Evolutionary conservation across 2,329 filamentous ascomycete species (phyloP).

Genomic region (Fusarium cyanostomum): DNA sequence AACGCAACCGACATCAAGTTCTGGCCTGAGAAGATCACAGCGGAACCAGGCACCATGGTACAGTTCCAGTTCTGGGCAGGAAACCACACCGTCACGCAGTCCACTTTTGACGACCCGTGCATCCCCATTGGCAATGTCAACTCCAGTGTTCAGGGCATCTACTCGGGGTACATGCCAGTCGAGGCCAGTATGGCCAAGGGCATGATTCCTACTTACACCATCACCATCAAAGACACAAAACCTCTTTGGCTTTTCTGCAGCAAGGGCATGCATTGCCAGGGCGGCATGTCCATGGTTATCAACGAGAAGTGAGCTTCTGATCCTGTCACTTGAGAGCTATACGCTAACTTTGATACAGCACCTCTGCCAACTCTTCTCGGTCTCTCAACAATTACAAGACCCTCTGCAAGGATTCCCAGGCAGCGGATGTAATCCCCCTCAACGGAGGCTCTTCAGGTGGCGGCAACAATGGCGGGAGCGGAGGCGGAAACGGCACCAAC

Average conservation of each 20-base stretch:
- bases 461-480: constrained; percentile 33
- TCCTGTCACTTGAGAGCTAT: no score
- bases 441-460: constrained; percentile 32
- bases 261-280: constrained; percentile 77
- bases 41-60: constrained; percentile 69
- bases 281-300: constrained; percentile 79
- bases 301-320: constrained; percentile 71
- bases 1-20: constrained; percentile 64
- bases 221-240: constrained; percentile 73
- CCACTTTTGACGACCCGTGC: constrained; percentile 77
- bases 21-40: constrained; percentile 72
- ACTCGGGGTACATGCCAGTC: constrained; percentile 73
- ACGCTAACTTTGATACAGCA: constrained; percentile 45
- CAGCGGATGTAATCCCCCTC: constrained; percentile 42
- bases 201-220: constrained; percentile 73
- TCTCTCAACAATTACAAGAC: constrained; percentile 61
- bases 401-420: constrained; percentile 47
- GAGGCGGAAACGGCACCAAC: constrained; percentile 24
- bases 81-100: constrained; percentile 85
- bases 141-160: constrained; percentile 67
- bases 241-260: constrained; percentile 85
- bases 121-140: constrained; percentile 64
- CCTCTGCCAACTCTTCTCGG: constrained; percentile 60
- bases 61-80: constrained; percentile 73
- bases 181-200: constrained; percentile 59